These are phyloP conservation scores for Limonium bicolor DNA, from an alignment of 148 eudicot genomes.

Conservation along the genomic window DNA sequence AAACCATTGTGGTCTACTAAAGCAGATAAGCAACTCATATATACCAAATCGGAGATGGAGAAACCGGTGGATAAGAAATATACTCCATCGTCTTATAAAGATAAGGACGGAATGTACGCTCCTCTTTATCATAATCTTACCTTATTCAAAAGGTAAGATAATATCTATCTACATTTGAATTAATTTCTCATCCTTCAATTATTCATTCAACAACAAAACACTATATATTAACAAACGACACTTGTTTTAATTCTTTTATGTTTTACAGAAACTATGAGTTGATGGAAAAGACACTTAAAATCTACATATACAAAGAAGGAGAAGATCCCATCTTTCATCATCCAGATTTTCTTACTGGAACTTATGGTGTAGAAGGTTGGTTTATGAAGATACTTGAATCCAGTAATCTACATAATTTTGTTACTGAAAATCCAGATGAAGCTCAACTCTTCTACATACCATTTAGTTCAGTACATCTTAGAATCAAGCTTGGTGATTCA, in stretches of 20 bases:
- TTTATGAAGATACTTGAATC: slow-evolving; percentile 59
- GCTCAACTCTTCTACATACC: slow-evolving; percentile 70
- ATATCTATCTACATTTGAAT: too few relatives aligned
- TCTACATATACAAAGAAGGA: slow-evolving; percentile 57
- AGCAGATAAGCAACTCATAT: too few relatives aligned
- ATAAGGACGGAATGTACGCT: neutral
- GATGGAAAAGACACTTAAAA: slow-evolving; percentile 57
- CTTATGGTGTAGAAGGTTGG: slow-evolving; percentile 74
- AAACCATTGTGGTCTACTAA: too few relatives aligned
- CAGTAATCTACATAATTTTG: slow-evolving; percentile 29
- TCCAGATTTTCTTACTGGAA: slow-evolving; percentile 55
- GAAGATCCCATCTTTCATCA: slow-evolving; percentile 42
- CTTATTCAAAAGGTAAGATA: slow-evolving; percentile 1
- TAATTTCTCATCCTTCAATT: neutral
- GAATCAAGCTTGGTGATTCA: slow-evolving; percentile 38
- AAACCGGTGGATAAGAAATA: too few relatives aligned
- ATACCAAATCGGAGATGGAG: too few relatives aligned
- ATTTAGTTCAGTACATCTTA: slow-evolving; percentile 49
- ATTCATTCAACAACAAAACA: neutral
- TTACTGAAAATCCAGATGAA: slow-evolving; percentile 26
- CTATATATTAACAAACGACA: neutral
- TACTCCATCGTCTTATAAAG: too few relatives aligned
- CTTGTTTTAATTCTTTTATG: neutral
- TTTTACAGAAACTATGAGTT: slow-evolving; percentile 49
- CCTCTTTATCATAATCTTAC: neutral